These are phyloP conservation scores for Chlamydomonas schloesseri DNA, from an alignment of 139 green algal species.

Conservation along the genomic window DNA sequence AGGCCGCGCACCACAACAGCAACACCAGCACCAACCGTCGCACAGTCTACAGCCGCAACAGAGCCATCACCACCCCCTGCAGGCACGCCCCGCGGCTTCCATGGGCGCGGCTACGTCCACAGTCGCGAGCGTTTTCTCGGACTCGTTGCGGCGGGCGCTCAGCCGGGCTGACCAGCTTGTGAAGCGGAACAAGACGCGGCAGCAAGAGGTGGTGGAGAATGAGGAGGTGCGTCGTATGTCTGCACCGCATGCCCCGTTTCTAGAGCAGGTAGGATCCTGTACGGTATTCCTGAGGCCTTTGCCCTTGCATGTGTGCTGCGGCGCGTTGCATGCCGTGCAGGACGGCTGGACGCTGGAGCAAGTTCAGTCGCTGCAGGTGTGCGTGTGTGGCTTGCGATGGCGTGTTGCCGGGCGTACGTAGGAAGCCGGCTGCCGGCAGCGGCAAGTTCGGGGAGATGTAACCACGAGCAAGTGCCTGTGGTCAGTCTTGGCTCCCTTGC, in stretches of 20 bases:
- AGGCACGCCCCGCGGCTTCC: neutral
- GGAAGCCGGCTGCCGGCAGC: too few relatives aligned
- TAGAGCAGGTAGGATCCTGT: conserved; percentile 7
- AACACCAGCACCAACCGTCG: neutral
- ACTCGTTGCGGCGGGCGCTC: neutral
- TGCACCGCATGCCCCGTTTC: conserved; percentile 3
- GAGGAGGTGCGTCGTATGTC: conserved; percentile 19
- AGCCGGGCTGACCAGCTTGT: neutral
- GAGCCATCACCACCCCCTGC: neutral
- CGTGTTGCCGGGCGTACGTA: too few relatives aligned
- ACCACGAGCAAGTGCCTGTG: too few relatives aligned
- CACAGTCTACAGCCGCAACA: neutral
- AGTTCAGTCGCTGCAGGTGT: conserved; percentile 29
- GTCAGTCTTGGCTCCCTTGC: too few relatives aligned
- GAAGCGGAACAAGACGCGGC: conserved; percentile 3
- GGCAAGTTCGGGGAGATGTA: too few relatives aligned
- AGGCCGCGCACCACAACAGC: neutral
- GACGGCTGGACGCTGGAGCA: conserved; percentile 42
- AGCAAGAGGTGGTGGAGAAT: conserved; percentile 9
- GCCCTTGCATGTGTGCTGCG: too few relatives aligned
- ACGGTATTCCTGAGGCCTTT: conserved; percentile 9
- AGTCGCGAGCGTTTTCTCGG: neutral
- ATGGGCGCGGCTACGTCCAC: neutral
- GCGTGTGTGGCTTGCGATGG: too few relatives aligned
- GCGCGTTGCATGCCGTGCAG: neutral